Evolutionary conservation across 345 rosid genomes (phyloP).

Genomic region (Brassica nigra): DNA sequence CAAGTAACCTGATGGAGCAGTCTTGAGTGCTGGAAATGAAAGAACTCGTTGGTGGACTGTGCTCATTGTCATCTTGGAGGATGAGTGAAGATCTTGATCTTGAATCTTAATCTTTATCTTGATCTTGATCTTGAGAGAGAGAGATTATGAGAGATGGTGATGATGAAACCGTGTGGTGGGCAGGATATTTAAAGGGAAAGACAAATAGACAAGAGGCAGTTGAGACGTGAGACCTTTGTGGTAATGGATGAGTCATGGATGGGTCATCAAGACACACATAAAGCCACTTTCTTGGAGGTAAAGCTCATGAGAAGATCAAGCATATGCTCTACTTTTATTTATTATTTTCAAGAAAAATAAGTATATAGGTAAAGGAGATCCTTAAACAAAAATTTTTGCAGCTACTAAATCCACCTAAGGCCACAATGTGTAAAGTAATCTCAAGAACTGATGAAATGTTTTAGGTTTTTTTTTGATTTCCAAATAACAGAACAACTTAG

Average conservation of each 20-base stretch:
- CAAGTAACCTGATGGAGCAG: background rate
- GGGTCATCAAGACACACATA: conserved; percentile 35
- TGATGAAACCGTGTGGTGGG: conserved; percentile 25
- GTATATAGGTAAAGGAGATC: conserved; percentile 7
- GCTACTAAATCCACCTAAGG: conserved; percentile 4
- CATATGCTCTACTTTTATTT: conserved; percentile 20
- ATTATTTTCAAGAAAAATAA: background rate
- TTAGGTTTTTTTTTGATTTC: background rate
- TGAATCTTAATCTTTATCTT: conserved; percentile 6
- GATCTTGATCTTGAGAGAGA: conserved; percentile 6
- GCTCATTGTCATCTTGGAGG: background rate
- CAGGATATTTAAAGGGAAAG: conserved; percentile 40
- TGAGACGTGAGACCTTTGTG: conserved; percentile 17
- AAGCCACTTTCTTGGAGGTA: conserved; percentile 31
- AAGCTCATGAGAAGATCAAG: conserved; percentile 22
- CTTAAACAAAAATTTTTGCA: conserved; percentile 7
- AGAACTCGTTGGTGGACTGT: background rate
- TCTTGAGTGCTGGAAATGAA: background rate
- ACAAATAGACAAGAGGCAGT: conserved; percentile 36
- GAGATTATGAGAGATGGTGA: conserved; percentile 14
- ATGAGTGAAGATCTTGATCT: background rate
- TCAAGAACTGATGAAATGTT: conserved; percentile 9
- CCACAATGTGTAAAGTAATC: background rate
- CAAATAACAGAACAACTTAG: background rate
- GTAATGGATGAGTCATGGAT: conserved; percentile 33